phyloP scores from a whole-genome alignment of 805 yeast genomes.

The Maudiozyma bulderi region DNA sequence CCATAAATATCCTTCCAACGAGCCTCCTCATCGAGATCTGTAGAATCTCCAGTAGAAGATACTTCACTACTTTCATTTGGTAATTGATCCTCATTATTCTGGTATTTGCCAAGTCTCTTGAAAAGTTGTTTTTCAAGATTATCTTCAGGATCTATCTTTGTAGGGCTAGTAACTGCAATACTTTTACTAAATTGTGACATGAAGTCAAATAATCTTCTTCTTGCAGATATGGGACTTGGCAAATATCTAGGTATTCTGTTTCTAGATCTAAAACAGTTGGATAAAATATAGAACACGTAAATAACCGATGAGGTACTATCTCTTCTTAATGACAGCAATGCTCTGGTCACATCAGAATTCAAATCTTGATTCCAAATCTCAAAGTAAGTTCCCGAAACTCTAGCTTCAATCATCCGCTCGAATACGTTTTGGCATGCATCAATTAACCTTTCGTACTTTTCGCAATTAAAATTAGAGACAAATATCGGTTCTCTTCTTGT shows the following conservation, averaged over 20 bases:
- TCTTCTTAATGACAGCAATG: conserved; percentile 36
- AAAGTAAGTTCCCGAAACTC: conserved; percentile 40
- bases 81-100: neutral
- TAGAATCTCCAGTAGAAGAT: neutral
- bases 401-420: conserved; percentile 38
- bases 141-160: neutral
- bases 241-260: conserved; percentile 34
- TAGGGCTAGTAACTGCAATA: neutral
- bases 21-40: conserved; percentile 15
- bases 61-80: neutral
- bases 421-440: conserved; percentile 32
- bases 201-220: conserved; percentile 36
- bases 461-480: conserved; percentile 29
- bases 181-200: conserved; percentile 27
- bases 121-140: conserved; percentile 8
- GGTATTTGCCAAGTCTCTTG: conserved; percentile 2
- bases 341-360: conserved; percentile 30
- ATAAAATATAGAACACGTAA: conserved; percentile 33
- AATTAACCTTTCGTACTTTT: conserved; percentile 29
- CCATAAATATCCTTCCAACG: conserved; percentile 43
- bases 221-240: conserved; percentile 35
- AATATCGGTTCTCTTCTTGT: conserved; percentile 32
- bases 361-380: conserved; percentile 37
- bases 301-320: conserved; percentile 40
- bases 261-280: conserved; percentile 34